Base-by-base conservation (phyloP, 768 basidiomycete species). In the Termitomyces sp. region DNA sequence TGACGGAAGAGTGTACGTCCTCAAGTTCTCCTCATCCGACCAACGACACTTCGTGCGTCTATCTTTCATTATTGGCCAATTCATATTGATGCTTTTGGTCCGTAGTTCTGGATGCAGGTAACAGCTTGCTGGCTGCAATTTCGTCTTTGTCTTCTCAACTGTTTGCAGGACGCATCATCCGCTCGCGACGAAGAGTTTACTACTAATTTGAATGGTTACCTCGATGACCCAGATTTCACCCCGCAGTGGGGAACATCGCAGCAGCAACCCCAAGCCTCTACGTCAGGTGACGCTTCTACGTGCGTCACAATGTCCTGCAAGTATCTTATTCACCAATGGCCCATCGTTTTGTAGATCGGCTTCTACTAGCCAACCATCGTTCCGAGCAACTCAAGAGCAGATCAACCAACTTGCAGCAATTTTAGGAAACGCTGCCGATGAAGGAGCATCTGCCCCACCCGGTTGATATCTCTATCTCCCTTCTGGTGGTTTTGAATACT, bases 21-120 rank as follows among this genome's bases (percentile, higher is more conserved):
- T 96, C 69, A 92, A 90, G 72, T 96, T 97, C 75, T 86, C 88
- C 0, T 93, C 90, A 22, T 95, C 93, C 15, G 82, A 92, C 68
- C 90, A 92, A 67, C 83, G 85, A 60, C 90, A 94, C 70, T 96
- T 97, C 70, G 94, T 95, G 85, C 77, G n/a, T 54, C 16, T 34
- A 61, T 61, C 10, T 58, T 2, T 34, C 56, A 18, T 34, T n/a
- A 9, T 34, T 15, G 7, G 49, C 15, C 16, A 51, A 4, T 45
- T 16, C 3, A 20, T 31, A 24, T 41, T 41, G 12, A 55, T 20
- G 24, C 34, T 51, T 54, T 59, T 61, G 24, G 66, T 52, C 41
- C 64, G 22, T 18, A 93, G 91, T 93, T 91, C 65, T 93, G 90
- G 90, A 77, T 92, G 82, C 91, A 92, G 87, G 90, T 90, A 70